These are phyloP conservation scores for Streptanthus diversifolius DNA, from an alignment of 345 rosid genomes.

Conservation along the genomic window DNA sequence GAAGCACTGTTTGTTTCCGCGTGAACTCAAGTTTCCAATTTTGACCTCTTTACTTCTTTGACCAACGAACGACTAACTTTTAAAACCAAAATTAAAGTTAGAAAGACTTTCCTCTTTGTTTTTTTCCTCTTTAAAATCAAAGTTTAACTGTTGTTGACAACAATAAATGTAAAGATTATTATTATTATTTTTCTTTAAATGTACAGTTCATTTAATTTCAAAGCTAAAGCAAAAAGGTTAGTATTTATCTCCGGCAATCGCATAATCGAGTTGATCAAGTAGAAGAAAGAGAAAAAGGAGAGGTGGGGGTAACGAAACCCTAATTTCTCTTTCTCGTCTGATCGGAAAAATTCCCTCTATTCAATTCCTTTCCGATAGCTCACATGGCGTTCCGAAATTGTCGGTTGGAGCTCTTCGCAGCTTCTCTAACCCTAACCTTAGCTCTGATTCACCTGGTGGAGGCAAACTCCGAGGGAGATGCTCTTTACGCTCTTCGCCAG, in stretches of 20 bases:
- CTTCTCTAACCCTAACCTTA: conserved; percentile 30
- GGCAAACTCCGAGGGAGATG: conserved; percentile 88
- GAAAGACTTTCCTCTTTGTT: not conserved
- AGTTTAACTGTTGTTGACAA: not conserved
- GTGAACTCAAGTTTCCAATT: conserved; percentile 28
- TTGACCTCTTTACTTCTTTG: conserved; percentile 27
- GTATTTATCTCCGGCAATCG: not conserved
- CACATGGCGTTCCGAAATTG: conserved; percentile 47
- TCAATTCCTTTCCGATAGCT: not conserved
- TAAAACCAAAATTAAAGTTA: not conserved
- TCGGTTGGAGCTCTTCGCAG: conserved; percentile 35
- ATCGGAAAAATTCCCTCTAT: not conserved
- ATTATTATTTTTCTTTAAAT: no score
- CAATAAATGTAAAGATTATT: not conserved
- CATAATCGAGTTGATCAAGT: conserved; percentile 5
- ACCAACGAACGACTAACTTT: not conserved
- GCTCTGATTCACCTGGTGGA: conserved; percentile 32
- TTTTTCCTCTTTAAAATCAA: not conserved
- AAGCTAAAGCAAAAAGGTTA: no score
- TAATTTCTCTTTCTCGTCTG: not conserved
- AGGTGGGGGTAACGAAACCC: conserved; percentile 17
- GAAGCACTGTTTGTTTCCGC: conserved; percentile 18
- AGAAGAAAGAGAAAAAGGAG: not conserved
- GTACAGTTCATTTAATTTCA: no score
- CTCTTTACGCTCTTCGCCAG: conserved; percentile 63